Base-by-base conservation (phyloP, 2,329 filamentous ascomycete genomes). In the Lojkania enalia region DNA sequence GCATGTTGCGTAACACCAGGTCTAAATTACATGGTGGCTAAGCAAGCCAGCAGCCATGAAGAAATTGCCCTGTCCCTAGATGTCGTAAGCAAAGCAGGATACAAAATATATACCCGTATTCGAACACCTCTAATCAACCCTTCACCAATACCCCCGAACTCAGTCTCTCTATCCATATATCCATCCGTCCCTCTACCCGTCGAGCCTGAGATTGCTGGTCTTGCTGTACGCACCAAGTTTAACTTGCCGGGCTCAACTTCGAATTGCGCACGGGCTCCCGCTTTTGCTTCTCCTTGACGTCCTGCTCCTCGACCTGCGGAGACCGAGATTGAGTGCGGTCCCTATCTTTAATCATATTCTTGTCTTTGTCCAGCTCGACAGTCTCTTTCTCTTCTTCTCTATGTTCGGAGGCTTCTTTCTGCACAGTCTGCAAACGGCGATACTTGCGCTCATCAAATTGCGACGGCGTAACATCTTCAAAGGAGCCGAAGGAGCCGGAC, bases 21-120 rank as follows among this genome's bases (percentile, higher is more conserved):
- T 33, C 30, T 33, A 33, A 33, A 33, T 33, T 33, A 33, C 30
- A 33, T 33, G 30, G 30, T 33, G 30, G 15, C 30, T 33, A 33
- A 33, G 9, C 30, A 33, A 33, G 30, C 30, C 30, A 33, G 30
- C 30, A 33, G 9, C 30, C 30, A 33, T 33, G 30, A 33, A 33
- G 30, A 33, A 15, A 33, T 33, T 33, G 30, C 30, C 30, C 7
- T 33, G 30, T 33, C 30, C 30, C 30, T 33, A 33, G 30, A 33
- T 33, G 16, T 16, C 30, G 30, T 11, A 33, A 33, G 30, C 15
- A 33, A 33, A 33, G 30, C 30, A 33, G 30, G 30, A 33, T 33
- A 16, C 30, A 33, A 33, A 16, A 33, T 33, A 33, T 33, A 33
- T 6, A 33, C 15, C 16, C 30, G 30, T 33, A 33, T 33, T 33